phyloP scores from a whole-genome alignment of 23 red algal species.

The Cyanidioschyzon merolae region DNA sequence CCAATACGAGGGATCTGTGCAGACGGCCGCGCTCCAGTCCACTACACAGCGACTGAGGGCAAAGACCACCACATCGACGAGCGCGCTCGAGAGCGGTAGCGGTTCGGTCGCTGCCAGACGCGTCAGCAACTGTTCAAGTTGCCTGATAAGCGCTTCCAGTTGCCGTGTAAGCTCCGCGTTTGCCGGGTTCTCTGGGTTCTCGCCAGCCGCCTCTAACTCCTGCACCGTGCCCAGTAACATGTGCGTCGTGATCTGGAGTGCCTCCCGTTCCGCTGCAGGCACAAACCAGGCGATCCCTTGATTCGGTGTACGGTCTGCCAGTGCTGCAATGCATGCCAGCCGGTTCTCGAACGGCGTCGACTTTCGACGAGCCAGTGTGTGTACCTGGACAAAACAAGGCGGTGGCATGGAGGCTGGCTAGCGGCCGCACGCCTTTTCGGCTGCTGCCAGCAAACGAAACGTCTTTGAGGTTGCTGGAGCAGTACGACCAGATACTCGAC shows the following conservation, averaged over 20 bases:
- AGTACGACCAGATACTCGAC: too few species aligned
- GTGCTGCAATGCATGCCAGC: not conserved
- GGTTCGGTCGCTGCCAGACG: not conserved
- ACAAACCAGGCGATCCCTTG: not conserved
- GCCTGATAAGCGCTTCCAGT: not conserved
- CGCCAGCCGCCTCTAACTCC: not conserved
- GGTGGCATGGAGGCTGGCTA: too few species aligned
- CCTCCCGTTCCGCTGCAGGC: constrained; percentile 12
- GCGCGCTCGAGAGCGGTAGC: not conserved
- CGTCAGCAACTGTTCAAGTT: not conserved
- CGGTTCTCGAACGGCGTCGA: not conserved
- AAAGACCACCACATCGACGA: not conserved
- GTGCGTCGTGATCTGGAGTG: not conserved
- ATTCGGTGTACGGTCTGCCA: not conserved
- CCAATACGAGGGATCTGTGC: too few species aligned
- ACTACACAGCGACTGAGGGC: too few species aligned
- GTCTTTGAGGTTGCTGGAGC: too few species aligned
- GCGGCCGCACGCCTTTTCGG: too few species aligned
- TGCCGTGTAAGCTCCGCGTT: not conserved
- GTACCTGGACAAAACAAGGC: not conserved
- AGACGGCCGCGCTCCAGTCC: too few species aligned
- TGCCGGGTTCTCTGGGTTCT: not conserved
- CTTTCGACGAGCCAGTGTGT: not conserved
- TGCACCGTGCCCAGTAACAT: not conserved
- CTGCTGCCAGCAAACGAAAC: too few species aligned